These are phyloP conservation scores for Decorospora gaudefroyi DNA, from an alignment of 2,329 filamentous ascomycete genomes.

Conservation along the genomic window DNA sequence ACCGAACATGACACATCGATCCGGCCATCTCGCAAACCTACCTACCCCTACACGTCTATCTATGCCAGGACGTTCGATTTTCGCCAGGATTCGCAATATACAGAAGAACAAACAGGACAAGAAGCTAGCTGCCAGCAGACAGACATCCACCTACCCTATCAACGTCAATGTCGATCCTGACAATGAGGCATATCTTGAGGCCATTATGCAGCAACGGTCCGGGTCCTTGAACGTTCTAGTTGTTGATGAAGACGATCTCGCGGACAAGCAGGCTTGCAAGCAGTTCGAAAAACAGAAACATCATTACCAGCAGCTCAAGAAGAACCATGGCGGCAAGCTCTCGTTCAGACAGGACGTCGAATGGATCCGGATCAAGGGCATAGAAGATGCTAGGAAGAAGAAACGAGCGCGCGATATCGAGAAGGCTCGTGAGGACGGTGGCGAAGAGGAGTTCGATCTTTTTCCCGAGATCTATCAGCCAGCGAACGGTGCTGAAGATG, in stretches of 20 bases:
- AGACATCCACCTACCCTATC: neutral
- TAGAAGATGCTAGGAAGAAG: conserved; percentile 23
- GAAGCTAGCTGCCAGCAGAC: conserved; percentile 7
- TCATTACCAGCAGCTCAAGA: conserved; percentile 27
- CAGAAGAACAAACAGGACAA: conserved; percentile 15
- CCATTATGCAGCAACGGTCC: conserved; percentile 9
- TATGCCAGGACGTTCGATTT: neutral
- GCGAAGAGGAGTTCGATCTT: conserved; percentile 12
- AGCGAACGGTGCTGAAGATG: neutral
- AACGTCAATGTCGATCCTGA: conserved; percentile 6
- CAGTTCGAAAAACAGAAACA: conserved; percentile 29
- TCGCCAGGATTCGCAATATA: conserved; percentile 15
- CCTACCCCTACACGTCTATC: neutral
- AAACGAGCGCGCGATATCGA: conserved; percentile 26
- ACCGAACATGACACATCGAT: neutral
- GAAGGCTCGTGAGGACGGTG: conserved; percentile 14
- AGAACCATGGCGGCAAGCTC: conserved; percentile 23
- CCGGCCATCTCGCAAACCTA: neutral
- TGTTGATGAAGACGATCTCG: conserved; percentile 12
- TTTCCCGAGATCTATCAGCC: conserved; percentile 14
- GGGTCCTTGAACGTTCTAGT: neutral
- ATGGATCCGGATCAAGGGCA: conserved; percentile 33
- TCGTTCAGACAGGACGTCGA: conserved; percentile 35
- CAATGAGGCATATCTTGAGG: conserved; percentile 22
- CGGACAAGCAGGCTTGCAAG: conserved; percentile 14